These are phyloP conservation scores for Ascochyta lentis DNA, from an alignment of 2,329 filamentous ascomycete species.

Conservation along the genomic window DNA sequence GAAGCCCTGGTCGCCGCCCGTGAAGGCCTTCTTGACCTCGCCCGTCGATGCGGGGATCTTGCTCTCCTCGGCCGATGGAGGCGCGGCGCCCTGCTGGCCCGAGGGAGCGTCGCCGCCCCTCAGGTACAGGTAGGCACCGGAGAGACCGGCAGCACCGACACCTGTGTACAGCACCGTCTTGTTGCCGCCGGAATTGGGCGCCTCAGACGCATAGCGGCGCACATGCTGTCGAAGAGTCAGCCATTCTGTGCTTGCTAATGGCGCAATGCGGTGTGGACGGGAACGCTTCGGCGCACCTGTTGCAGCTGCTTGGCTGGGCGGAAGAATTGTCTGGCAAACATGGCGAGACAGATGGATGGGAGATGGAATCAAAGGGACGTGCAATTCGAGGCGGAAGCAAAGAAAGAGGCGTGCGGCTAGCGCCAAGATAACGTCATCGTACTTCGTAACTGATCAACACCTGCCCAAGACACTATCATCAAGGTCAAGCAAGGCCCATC, in stretches of 20 bases:
- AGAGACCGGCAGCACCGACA: conserved; percentile 63
- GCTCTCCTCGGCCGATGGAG: conserved; percentile 44
- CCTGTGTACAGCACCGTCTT: conserved; percentile 62
- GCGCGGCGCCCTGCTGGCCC: conserved; percentile 32
- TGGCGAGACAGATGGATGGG: conserved; percentile 41
- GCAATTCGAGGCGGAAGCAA: conserved; percentile 17
- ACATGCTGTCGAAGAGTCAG: conserved; percentile 59
- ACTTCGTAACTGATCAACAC: too few relatives aligned
- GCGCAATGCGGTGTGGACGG: not conserved
- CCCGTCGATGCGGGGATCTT: conserved; percentile 51
- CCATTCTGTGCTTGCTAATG: conserved; percentile 24
- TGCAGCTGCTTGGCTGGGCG: conserved; percentile 51
- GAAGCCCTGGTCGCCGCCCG: conserved; percentile 89
- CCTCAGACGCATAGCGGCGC: conserved; percentile 75
- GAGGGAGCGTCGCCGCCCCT: conserved; percentile 40
- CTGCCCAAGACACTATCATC: too few relatives aligned
- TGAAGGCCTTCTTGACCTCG: conserved; percentile 64
- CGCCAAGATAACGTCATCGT: conserved; percentile 24
- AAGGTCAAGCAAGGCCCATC: too few relatives aligned
- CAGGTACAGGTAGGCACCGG: conserved; percentile 62
- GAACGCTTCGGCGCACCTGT: conserved; percentile 40
- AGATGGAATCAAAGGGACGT: conserved; percentile 11
- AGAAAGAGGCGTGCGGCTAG: conserved; percentile 4
- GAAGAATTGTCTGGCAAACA: conserved; percentile 54
- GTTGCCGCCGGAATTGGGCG: conserved; percentile 58